Percentiles rank a stretch among this genome's conserved stretches.
Evolutionary conservation across 2,329 filamentous ascomycete genomes (phyloP).

Genomic region (Chalara sp.): DNA sequence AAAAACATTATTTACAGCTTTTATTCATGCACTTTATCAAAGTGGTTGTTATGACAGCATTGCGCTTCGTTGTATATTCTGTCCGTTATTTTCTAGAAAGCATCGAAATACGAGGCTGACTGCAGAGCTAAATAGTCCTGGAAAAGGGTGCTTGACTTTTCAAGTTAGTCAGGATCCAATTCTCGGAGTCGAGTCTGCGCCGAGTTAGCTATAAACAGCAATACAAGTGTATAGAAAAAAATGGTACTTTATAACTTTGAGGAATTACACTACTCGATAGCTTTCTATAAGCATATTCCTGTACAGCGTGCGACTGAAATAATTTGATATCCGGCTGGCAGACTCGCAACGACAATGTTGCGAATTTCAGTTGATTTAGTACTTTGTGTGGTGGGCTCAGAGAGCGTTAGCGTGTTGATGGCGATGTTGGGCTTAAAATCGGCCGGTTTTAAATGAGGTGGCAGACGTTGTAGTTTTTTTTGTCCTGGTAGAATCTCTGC

Average conservation of each 20-base stretch:
- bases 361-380: conserved; percentile 9
- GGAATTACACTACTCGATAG: conserved; percentile 12
- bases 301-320: conserved; percentile 8
- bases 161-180: conserved; percentile 10
- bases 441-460: conserved; percentile 12
- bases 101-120: conserved; percentile 8
- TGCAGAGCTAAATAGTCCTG: conserved; percentile 6
- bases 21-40: conserved; percentile 14
- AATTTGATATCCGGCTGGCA: conserved; percentile 11
- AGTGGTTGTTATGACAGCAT: conserved; percentile 11
- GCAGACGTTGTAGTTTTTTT: conserved; percentile 5
- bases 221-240: conserved; percentile 5
- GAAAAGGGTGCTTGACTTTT: conserved; percentile 10
- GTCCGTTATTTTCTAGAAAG: conserved; percentile 9
- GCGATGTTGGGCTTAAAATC: conserved; percentile 8
- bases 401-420: conserved; percentile 10
- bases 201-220: conserved; percentile 5
- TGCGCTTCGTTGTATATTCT: conserved; percentile 15
- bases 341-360: conserved; percentile 11
- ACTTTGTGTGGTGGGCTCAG: conserved; percentile 9
- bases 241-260: conserved; percentile 9
- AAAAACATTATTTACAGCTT: conserved; percentile 12
- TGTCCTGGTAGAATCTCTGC: conserved; percentile 7
- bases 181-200: conserved; percentile 11
- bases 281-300: conserved; percentile 10